phyloP scores from a whole-genome alignment of 2,329 filamentous ascomycete species.

The Cladosporium cucumerinum region DNA sequence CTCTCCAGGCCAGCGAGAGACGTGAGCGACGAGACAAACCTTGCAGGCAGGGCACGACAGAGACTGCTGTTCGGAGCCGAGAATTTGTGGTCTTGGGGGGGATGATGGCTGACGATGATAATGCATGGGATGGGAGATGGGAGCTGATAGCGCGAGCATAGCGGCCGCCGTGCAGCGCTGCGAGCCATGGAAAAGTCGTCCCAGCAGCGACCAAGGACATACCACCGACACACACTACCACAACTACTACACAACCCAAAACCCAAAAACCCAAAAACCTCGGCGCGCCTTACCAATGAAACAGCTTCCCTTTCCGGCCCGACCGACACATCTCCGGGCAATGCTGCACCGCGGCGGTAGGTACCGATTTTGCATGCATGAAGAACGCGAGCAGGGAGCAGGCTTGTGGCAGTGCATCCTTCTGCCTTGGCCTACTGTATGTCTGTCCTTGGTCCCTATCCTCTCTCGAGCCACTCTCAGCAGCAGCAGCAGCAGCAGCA shows the following conservation, averaged over 20 bases:
- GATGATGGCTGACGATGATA: not conserved
- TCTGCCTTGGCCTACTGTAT: not conserved
- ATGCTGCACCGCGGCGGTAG: not conserved
- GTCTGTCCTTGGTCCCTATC: no score
- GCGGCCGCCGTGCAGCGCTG: constrained; percentile 1
- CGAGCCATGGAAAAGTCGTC: not conserved
- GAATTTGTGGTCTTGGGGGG: not conserved
- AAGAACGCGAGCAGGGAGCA: not conserved
- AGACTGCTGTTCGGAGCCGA: not conserved
- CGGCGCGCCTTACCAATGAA: not conserved
- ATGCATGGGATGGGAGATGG: not conserved
- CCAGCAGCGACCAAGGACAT: not conserved
- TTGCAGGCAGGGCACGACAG: not conserved
- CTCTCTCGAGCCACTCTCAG: no score
- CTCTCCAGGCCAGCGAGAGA: not conserved
- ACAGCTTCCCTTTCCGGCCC: not conserved
- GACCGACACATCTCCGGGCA: not conserved
- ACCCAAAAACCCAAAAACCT: not conserved
- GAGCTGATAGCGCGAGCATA: not conserved
- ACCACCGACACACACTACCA: not conserved
- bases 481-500: no score
- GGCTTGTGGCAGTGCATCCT: not conserved
- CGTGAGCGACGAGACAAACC: not conserved
- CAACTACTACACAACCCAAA: not conserved
- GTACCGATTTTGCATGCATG: not conserved